Base-by-base conservation (phyloP, 495 filamentous ascomycete species). In the Monascus purpureus region DNA sequence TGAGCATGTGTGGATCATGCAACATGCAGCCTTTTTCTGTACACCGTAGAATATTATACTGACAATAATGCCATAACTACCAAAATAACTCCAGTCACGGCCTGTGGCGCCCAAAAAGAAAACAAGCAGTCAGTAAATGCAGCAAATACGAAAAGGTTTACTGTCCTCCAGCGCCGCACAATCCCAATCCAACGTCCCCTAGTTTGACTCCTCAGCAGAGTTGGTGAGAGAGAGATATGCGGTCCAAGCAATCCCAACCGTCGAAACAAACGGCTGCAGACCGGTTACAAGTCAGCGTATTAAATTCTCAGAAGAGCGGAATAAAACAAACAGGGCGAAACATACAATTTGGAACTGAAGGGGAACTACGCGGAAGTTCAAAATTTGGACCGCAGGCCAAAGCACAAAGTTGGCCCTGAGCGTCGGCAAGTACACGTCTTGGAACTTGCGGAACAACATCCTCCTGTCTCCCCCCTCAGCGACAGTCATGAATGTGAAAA, bases 161-260 rank as follows among this genome's bases (percentile, higher is more conserved):
- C n/a, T n/a, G n/a, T n/a, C n/a, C n/a, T n/a, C n/a, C n/a, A n/a
- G n/a, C n/a, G n/a, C n/a, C n/a, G n/a, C n/a, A n/a, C n/a, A n/a
- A n/a, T n/a, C n/a, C n/a, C n/a, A n/a, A n/a, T n/a, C n/a, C n/a
- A n/a, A 22, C 20, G 20, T 22, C 20, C 25, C 42, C 17, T 38
- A 37, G 41, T 15, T 29, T 50, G 46, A 58, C 31, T 93, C 78
- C 31, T 88, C 85, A 0, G 87, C 59, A 16, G 87, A 80, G 52
- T 96, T 99, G 33, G 82, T 90, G 3, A 99, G 68, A 0, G 87
- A 95, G 16, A 99, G 73, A 52, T 95, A 99, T 14, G 85, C 87
- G n/a, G 92, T 99, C 92, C 92, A 99, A 28, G 85, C 86, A 42
- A 99, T 95, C 68, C 92, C 92, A 35, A 99, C 61, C 16, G 82